phyloP scores from a whole-genome alignment of 2,329 filamentous ascomycete species.

The Monosporascus sp. region DNA sequence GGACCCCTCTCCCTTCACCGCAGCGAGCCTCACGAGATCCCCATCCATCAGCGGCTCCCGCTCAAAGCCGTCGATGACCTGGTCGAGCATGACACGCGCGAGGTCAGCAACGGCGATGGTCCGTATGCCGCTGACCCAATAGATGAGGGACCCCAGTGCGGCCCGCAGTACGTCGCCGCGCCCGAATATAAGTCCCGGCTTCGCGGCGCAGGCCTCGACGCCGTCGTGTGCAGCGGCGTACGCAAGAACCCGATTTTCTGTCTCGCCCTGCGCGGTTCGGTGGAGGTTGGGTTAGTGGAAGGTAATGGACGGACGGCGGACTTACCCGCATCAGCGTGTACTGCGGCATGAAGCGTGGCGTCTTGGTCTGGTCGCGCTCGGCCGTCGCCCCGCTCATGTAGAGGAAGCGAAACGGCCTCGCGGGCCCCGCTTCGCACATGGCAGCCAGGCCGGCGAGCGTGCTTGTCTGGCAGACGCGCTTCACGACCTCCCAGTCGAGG shows the following conservation, averaged over 20 bases:
- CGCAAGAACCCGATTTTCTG: slow-evolving; percentile 37
- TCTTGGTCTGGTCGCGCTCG: slow-evolving; percentile 40
- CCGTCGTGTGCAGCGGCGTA: slow-evolving; percentile 33
- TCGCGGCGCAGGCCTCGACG: slow-evolving; percentile 34
- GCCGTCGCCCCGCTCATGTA: slow-evolving; percentile 38
- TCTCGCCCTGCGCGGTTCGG: slow-evolving; percentile 33
- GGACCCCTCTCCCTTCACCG: not conserved
- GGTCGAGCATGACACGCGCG: slow-evolving; percentile 37
- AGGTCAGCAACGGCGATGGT: slow-evolving; percentile 31
- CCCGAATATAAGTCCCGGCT: slow-evolving; percentile 36
- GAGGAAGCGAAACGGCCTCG: slow-evolving; percentile 26
- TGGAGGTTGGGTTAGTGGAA: no score
- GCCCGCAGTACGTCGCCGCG: slow-evolving; percentile 17
- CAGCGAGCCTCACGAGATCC: slow-evolving; percentile 28
- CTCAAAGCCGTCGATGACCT: slow-evolving; percentile 38
- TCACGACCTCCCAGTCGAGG: slow-evolving; percentile 14
- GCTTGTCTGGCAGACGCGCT: slow-evolving; percentile 18
- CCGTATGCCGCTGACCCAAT: slow-evolving; percentile 24
- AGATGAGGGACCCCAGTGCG: slow-evolving; percentile 13
- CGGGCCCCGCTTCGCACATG: slow-evolving; percentile 19
- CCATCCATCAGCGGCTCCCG: slow-evolving; percentile 38
- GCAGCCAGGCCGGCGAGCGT: slow-evolving; percentile 19
- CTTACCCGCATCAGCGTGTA: slow-evolving; percentile 43
- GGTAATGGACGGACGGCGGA: not conserved
- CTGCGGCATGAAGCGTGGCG: slow-evolving; percentile 29